Base-by-base conservation (phyloP, 805 yeast genomes). In the Hanseniaspora vineae region DNA sequence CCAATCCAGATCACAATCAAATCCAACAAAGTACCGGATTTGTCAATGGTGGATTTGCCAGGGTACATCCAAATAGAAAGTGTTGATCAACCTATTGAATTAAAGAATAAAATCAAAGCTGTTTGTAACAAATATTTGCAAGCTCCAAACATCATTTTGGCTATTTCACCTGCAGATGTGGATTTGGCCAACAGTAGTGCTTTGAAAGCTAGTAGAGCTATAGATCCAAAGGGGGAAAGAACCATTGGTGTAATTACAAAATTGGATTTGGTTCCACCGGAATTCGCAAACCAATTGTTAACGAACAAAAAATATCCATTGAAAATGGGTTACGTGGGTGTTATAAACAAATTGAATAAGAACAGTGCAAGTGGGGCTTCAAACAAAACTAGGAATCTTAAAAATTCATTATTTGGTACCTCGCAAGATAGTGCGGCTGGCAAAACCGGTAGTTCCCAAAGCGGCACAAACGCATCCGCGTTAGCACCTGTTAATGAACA, bases 51-150 rank as follows among this genome's bases (percentile, higher is more conserved):
- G 17, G 99, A 92, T 69, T 70, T 92, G 50, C 99, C 99, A 0
- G 99, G 99, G 9, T 92, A 92, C 61, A 94, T 92, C 53, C 99
- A 92, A 64, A 79, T 92, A 5, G 96, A 92, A 60, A 94, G 97
- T 2, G 89, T 94, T 2, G 97, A 90, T 63, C 98, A 92, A 66
- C 99, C 99, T 0, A 66, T 73, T 3, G 85, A 81, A 49, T 72
- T 92, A 51, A 90, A 90, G 58, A 72, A 74, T 31, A 84, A 80
- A 59, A 92, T 92, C 55, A 71, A 85, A 50, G 77, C 73, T 46
- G 69, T 92, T 31, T 92, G 97, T 66, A 84, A 84, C 54, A 78
- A 78, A 60, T 92, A 92, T 59, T 72, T 92, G 51, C 86, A 84
- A 58, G 81, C 83, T 14, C 99, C 99, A 19, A 92, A 92, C 59